Percentiles rank a stretch among this genome's conserved stretches.
Conservation (phyloP, 306 rosid genomes). For the Dalbergia cochinchinensis region DNA sequence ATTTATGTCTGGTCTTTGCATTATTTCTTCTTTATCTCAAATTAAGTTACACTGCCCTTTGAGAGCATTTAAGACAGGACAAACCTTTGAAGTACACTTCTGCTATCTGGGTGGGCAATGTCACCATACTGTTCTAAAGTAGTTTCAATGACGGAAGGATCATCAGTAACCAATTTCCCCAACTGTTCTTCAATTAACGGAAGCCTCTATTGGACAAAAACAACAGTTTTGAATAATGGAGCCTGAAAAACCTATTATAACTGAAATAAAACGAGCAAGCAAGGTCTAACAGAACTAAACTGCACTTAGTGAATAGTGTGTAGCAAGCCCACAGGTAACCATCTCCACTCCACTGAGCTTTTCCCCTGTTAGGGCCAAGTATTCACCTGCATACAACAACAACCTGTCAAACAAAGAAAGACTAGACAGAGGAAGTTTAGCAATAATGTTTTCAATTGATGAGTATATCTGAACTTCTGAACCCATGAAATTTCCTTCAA, state of each 20-base stretch:
- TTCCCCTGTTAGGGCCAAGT: conserved; percentile 87
- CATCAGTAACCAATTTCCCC: conserved; percentile 81
- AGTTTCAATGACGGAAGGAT: conserved; percentile 84
- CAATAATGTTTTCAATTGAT: conserved; percentile 18
- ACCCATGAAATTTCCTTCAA: conserved; percentile 25
- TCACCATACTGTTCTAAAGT: conserved; percentile 82
- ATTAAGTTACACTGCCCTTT: conserved; percentile 1
- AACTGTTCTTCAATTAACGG: conserved; percentile 83
- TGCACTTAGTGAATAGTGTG: conserved; percentile 75
- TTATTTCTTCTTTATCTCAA: conserved; percentile 8
- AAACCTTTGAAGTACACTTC: conserved; percentile 75
- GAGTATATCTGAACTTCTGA: conserved; percentile 10
- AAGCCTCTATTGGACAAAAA: conserved; percentile 66
- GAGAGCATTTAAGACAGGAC: conserved; percentile 37
- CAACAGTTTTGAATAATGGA: conserved; percentile 30
- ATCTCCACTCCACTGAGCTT: conserved; percentile 85
- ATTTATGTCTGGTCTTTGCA: conserved; percentile 18
- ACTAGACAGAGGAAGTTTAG: conserved; percentile 4
- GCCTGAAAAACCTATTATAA: conserved; percentile 14
- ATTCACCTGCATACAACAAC: conserved; percentile 74
- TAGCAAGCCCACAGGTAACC: conserved; percentile 90
- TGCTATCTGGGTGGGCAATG: conserved; percentile 60
- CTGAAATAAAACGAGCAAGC: conserved; percentile 26
- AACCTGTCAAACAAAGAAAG: conserved; percentile 34
- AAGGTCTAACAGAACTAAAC: conserved; percentile 61